Evolutionary conservation across 306 rosid genomes (phyloP).

Genomic region (Inga laurina): DNA sequence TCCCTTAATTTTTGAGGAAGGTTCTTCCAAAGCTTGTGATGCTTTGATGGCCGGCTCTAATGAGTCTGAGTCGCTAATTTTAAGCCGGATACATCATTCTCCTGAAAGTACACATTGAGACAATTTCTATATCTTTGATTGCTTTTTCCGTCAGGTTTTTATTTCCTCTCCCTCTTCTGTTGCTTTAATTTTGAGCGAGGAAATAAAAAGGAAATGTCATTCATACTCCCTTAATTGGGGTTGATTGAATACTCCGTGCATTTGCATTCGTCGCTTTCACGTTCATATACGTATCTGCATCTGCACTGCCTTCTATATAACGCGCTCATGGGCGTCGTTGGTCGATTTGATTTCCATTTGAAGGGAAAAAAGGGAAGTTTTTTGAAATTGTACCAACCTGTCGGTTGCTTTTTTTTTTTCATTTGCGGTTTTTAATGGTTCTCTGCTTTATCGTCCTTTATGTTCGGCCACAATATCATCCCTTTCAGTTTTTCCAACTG

Average conservation of each 20-base stretch:
- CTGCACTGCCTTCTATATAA: neutral
- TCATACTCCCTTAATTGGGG: constrained; percentile 35
- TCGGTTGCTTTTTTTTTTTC: neutral
- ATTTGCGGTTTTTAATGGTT: neutral
- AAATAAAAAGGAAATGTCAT: constrained; percentile 51
- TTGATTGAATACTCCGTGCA: constrained; percentile 5
- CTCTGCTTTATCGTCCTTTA: neutral
- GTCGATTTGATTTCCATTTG: neutral
- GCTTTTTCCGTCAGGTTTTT: constrained; percentile 52
- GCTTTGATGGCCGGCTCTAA: constrained; percentile 84
- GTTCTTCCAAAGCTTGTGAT: constrained; percentile 86
- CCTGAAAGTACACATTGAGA: constrained; percentile 99
- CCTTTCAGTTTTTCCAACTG: neutral
- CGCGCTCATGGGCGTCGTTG: neutral
- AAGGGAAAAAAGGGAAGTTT: neutral
- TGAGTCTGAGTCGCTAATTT: constrained; percentile 98
- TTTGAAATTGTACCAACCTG: neutral
- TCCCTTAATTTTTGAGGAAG: constrained; percentile 62
- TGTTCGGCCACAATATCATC: too few species aligned
- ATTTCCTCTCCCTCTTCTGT: constrained; percentile 41
- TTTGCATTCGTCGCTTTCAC: neutral
- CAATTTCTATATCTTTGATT: constrained; percentile 79
- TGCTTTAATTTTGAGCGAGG: constrained; percentile 49
- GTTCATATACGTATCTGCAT: constrained; percentile 12
- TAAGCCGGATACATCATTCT: constrained; percentile 99